Conservation (phyloP, 441 rosid species). For the Aquilaria agallochum region DNA sequence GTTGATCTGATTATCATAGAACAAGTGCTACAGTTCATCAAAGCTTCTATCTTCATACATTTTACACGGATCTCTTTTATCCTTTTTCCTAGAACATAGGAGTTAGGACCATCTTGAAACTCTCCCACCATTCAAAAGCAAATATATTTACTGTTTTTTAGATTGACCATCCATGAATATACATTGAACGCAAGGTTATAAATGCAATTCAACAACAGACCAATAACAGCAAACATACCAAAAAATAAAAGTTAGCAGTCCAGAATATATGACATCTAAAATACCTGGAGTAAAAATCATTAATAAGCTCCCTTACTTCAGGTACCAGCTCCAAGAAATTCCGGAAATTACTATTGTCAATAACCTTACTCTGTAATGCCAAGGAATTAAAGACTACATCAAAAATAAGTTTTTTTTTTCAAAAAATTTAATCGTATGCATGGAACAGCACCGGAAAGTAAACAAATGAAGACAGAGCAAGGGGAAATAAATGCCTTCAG, state of each 20-base stretch:
- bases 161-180: no score
- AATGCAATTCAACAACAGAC: not conserved
- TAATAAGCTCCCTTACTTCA: slow-evolving; percentile 96
- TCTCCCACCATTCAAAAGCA: no score
- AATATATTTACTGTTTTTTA: no score
- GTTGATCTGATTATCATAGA: no score
- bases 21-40: no score
- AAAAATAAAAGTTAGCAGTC: not conserved
- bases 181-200: no score
- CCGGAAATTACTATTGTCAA: slow-evolving; percentile 86
- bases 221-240: not conserved
- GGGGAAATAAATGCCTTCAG: slow-evolving; percentile 53
- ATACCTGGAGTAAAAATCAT: slow-evolving; percentile 95
- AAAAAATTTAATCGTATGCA: not conserved
- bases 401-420: not conserved
- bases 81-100: no score
- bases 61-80: no score
- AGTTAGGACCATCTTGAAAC: no score
- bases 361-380: slow-evolving; percentile 75
- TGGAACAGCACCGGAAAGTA: slow-evolving; percentile 5
- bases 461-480: not conserved
- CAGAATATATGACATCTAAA: not conserved
- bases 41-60: no score
- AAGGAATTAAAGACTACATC: slow-evolving; percentile 17
- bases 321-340: slow-evolving; percentile 95